These are phyloP conservation scores for Sicyos baderoa DNA, from an alignment of 306 rosid genomes.

Conservation along the genomic window DNA sequence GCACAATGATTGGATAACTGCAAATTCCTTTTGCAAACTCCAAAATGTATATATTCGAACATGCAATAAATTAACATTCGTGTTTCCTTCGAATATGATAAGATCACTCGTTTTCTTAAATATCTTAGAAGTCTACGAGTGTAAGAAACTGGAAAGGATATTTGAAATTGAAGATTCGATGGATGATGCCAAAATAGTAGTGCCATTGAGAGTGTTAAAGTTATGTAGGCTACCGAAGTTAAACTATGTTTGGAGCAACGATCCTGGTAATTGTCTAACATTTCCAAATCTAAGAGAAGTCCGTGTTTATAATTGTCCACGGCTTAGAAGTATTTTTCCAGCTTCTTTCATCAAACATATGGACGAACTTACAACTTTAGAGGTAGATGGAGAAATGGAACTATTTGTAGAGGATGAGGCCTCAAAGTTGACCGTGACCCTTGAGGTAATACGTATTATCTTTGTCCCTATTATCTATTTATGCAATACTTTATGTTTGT, in stretches of 20 bases:
- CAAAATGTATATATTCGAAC: not conserved
- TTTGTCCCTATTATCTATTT: not conserved
- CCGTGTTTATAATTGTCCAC: not conserved
- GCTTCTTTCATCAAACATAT: not conserved
- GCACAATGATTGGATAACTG: not conserved
- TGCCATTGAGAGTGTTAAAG: not conserved
- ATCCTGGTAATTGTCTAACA: not conserved
- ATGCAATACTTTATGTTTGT: not conserved
- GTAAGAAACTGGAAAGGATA: not conserved
- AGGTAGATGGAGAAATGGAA: not conserved
- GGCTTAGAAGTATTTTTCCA: not conserved
- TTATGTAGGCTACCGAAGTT: not conserved
- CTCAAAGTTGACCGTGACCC: not conserved
- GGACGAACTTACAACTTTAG: not conserved
- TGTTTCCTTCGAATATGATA: not conserved
- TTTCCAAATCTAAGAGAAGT: not conserved
- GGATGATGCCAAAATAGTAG: not conserved
- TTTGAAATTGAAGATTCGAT: not conserved
- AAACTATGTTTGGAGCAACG: not conserved
- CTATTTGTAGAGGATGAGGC: not conserved
- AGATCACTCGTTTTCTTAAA: not conserved
- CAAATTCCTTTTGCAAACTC: not conserved
- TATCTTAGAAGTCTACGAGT: not conserved
- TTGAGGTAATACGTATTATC: not conserved
- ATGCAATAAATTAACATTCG: not conserved